phyloP scores from a whole-genome alignment of 2,329 filamentous ascomycete species.

The Calonectria pseudoreteaudii region DNA sequence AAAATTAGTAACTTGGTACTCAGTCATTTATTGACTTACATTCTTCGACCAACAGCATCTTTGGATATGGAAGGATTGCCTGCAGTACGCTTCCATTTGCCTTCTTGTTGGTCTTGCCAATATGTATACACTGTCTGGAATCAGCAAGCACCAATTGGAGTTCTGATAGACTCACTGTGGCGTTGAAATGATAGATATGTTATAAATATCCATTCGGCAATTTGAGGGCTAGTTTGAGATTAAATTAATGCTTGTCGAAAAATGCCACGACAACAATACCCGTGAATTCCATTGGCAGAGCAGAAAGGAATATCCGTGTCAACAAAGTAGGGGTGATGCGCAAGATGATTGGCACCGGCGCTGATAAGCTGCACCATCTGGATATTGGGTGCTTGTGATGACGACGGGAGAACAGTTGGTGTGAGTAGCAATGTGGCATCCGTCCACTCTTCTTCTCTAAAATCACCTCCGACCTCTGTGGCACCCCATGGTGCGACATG shows the following conservation, averaged over 20 bases:
- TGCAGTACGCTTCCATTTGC: background rate
- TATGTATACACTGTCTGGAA: background rate
- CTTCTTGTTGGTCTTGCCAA: background rate
- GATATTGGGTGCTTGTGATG: background rate
- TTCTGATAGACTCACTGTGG: background rate
- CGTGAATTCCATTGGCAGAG: background rate
- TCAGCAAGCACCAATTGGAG: background rate
- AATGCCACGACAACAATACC: background rate
- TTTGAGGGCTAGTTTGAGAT: background rate
- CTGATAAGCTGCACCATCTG: background rate
- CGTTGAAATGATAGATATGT: background rate
- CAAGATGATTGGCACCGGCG: background rate
- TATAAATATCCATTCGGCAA: background rate
- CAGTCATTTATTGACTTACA: background rate
- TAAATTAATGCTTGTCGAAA: background rate
- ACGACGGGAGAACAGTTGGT: background rate
- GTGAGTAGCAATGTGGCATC: background rate
- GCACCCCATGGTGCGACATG: background rate
- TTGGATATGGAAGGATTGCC: background rate
- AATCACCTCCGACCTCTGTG: background rate
- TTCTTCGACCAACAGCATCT: background rate
- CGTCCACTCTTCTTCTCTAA: background rate
- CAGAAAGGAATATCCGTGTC: background rate
- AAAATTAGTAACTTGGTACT: background rate
- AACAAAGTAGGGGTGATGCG: background rate